Percentiles rank a stretch among this genome's conserved stretches.
These are phyloP conservation scores for Cyberlindnera euphorbiiphila DNA, from an alignment of 805 yeast species.

Conservation along the genomic window DNA sequence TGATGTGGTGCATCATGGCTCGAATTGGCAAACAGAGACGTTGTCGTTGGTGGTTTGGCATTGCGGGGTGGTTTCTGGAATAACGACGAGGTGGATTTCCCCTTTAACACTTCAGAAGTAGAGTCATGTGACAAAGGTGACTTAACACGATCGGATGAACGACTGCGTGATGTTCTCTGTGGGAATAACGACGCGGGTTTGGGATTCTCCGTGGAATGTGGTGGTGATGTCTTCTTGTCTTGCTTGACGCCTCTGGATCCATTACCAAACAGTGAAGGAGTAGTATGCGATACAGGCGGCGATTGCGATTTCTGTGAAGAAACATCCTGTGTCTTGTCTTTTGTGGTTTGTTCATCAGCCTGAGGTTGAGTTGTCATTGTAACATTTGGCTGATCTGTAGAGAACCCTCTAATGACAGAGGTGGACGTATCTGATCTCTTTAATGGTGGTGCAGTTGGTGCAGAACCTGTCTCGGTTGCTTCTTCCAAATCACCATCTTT, in stretches of 20 bases:
- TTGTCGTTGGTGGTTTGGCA: slow-evolving; percentile 3
- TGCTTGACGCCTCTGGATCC: not conserved
- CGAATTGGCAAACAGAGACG: slow-evolving; percentile 8
- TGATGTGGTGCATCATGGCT: not conserved
- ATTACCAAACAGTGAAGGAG: slow-evolving; percentile 14
- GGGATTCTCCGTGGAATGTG: slow-evolving; percentile 2
- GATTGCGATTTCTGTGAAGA: slow-evolving; percentile 2
- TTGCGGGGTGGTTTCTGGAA: slow-evolving; percentile 1
- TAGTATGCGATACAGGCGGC: too few species aligned
- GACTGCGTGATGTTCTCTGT: slow-evolving; percentile 6
- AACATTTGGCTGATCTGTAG: slow-evolving; percentile 16
- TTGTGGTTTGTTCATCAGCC: not conserved
- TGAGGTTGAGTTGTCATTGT: not conserved
- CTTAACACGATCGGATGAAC: slow-evolving; percentile 17
- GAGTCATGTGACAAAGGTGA: slow-evolving; percentile 27
- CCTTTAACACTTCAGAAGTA: slow-evolving; percentile 12
- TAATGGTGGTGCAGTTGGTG: slow-evolving; percentile 13
- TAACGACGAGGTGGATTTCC: slow-evolving; percentile 11
- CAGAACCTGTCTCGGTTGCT: not conserved
- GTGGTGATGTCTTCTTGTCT: not conserved
- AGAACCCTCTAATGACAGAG: slow-evolving; percentile 28
- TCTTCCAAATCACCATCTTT: not conserved
- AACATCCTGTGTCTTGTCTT: not conserved
- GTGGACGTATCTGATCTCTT: slow-evolving; percentile 27
- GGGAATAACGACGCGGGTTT: slow-evolving; percentile 5